phyloP scores from a whole-genome alignment of 106 monocot genomes.

The Dendrobium nobile region DNA sequence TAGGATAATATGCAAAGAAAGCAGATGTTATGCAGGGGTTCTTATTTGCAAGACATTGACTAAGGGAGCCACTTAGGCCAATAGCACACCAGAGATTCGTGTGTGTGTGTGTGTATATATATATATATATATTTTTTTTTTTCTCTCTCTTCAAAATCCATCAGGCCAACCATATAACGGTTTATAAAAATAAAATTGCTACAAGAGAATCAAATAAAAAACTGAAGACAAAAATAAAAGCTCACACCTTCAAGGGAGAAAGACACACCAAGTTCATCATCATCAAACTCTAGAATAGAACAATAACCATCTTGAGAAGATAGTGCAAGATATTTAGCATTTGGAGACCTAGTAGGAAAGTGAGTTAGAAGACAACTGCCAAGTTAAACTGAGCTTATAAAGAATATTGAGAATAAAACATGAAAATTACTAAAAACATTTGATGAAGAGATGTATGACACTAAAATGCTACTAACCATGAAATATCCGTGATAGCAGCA shows the following conservation, averaged over 20 bases:
- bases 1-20: not conserved
- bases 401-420: not conserved
- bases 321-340: slow-evolving; percentile 76
- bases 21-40: not conserved
- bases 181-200: not conserved
- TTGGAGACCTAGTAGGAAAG: slow-evolving; percentile 48
- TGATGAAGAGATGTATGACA: not conserved
- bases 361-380: not conserved
- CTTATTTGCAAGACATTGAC: not conserved
- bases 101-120: not conserved
- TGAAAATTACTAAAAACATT: not conserved
- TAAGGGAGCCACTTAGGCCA: not conserved
- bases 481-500: slow-evolving; percentile 91
- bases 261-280: slow-evolving; percentile 65
- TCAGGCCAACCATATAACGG: not conserved
- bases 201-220: not conserved
- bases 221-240: not conserved
- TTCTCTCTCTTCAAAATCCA: not conserved
- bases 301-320: slow-evolving; percentile 91
- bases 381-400: not conserved
- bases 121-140: not conserved
- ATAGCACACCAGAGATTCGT: not conserved
- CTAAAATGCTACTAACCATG: slow-evolving; percentile 46
- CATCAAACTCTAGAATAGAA: slow-evolving; percentile 82
- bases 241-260: slow-evolving; percentile 44